phyloP scores from a whole-genome alignment of 768 basidiomycete species.

The Amanita subjunquillea region DNA sequence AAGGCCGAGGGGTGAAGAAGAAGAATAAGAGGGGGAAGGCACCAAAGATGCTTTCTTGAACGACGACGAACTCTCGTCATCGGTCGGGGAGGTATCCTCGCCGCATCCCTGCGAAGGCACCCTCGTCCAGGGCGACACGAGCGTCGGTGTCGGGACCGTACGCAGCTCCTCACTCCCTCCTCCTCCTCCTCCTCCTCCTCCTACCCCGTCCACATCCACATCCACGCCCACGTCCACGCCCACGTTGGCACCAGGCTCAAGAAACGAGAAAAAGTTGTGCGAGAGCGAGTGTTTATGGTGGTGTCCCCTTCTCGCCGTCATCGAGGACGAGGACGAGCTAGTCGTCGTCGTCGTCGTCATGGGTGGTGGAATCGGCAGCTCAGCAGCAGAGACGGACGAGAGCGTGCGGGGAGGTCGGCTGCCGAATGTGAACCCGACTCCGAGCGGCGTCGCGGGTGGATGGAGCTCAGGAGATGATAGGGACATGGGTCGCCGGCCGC shows the following conservation, averaged over 20 bases:
- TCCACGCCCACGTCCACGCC: not conserved
- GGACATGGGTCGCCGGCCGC: not conserved
- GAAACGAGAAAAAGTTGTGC: conserved; percentile 92
- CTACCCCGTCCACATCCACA: not conserved
- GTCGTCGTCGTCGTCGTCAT: conserved; percentile 17
- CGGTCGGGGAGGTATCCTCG: not conserved
- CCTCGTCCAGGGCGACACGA: conserved; percentile 50
- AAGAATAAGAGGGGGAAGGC: not conserved
- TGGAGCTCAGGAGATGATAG: not conserved
- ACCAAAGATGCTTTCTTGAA: not conserved
- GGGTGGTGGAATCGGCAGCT: conserved; percentile 14
- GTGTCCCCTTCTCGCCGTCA: conserved; percentile 53
- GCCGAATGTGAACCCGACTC: conserved; percentile 58
- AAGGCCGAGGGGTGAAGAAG: too few species aligned
- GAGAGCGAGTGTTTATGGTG: conserved; percentile 93
- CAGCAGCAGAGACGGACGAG: not conserved
- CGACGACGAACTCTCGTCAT: not conserved
- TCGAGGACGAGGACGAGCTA: conserved; percentile 13
- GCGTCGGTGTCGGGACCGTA: conserved; percentile 49
- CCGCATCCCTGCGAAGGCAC: conserved; percentile 33
- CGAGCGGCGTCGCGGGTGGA: conserved; percentile 25
- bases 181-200: not conserved
- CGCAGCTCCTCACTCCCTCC: conserved; percentile 20
- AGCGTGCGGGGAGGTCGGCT: conserved; percentile 27
- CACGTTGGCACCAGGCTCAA: conserved; percentile 53